Base-by-base conservation (phyloP, 257 asterid genomes). In the Plantago major region DNA sequence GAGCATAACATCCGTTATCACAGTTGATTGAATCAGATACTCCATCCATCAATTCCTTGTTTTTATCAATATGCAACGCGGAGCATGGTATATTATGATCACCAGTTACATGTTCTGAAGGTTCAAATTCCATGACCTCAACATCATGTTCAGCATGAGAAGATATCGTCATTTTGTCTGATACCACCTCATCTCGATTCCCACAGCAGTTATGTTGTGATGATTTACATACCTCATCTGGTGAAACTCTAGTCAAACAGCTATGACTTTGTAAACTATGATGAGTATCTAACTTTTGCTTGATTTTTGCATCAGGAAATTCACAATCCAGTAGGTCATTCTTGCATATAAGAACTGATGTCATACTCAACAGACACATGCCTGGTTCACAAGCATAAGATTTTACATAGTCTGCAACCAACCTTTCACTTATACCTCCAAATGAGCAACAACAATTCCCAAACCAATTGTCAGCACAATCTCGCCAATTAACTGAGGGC, bases 381-480 rank as follows among this genome's bases (percentile, higher is more conserved):
- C 97, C 95, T 22, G 96, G 70, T 33, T 78, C 72, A 78, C 88
- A 87, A 50, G 73, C 63, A 70, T 83, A 86, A 15, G 93, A 84
- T 70, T 83, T 79, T 7, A 82, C 91, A 64, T 78, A 92, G 42
- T 65, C 69, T 3, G 75, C 69, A 45, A 89, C 97, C 73, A 92
- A 75, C 84, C 81, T 85, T 74, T 86, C 99, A 70, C 89, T 81
- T 18, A 76, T 74, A 51, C 93, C 96, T 65, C 96, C 99, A 67
- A 92, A 92, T 28, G 97, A 78, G 78, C 95, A 92, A 77, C 99
- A 92, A 60, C 99, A 92, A 69, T 82, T 72, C 67, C 99, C 99
- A 76, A 92, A 92, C 99, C 99, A 92, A 74, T 87, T 92, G 71
- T 89, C 99, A 54, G 99, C 96, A n/a, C 63, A 78, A 42, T 92